Evolutionary conservation across 768 basidiomycete genomes (phyloP), one percentile per base, ranked within the genome.

Genomic region (Boletus rufocinnamomeus): DNA sequence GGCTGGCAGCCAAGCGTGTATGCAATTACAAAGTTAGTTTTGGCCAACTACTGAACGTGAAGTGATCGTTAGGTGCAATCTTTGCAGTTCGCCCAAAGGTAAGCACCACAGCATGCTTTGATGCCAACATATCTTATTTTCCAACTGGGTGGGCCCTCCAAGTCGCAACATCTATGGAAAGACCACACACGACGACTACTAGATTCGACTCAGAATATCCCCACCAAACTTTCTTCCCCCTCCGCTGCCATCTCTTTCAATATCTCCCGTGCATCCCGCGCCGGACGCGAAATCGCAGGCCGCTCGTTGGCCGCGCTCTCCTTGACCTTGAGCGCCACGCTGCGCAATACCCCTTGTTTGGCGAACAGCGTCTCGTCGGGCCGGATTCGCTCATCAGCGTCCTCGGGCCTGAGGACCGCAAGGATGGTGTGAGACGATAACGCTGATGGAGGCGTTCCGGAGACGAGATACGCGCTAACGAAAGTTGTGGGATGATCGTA

Each of bases 231-330:
- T 0, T 72, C 73, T 40, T 68, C 64, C 6, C 69, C 70, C 1
- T 62, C 57, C 6, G 23, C 52, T 0, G 54, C 65, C 68, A 75
- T 71, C 30, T 50, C 59, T 62, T 76, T 82, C 30, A 95, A 67
- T 25, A 88, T 56, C 51, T 96, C 94, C 60, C 87, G 80, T 3
- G 94, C 88, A 67, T 95, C 93, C 45, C 93, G 78, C 8, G 92
- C 89, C 0, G 92, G 93, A 47, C 93, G 79, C 11, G 90, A 80
- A 44, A 95, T 84, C 21, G 82, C 78, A 3, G 90, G 84, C 37
- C 82, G 82, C 44, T 94, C 91, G 59, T 80, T 85, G 3, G 80
- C 84, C 1, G 83, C 80, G 64, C 87, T 84, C 61, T 89, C 87
- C 52, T 85, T 76, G 4, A 89, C 79, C 70, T 94, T 94, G 70